Evolutionary conservation across 2,329 filamentous ascomycete species (phyloP).

Genomic region (Aurifilum marmelostoma): DNA sequence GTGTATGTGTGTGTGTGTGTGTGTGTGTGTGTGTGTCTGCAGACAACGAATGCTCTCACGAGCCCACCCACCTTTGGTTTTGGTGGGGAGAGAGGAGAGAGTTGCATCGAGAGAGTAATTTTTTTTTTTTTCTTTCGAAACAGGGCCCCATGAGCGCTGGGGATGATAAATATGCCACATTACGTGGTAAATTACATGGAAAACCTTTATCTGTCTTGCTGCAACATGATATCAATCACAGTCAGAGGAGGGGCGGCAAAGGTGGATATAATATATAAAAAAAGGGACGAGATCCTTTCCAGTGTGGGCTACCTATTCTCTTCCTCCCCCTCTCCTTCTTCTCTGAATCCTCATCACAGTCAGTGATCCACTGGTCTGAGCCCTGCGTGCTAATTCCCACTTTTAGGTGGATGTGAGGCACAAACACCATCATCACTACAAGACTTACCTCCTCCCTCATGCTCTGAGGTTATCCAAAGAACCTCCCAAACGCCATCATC

Average conservation of each 20-base stretch:
- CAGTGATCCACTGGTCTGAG: background rate
- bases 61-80: background rate
- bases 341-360: background rate
- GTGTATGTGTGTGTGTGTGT: too few species aligned
- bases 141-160: background rate
- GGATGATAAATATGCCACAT: background rate
- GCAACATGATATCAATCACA: background rate
- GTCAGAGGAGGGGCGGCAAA: background rate
- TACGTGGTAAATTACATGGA: background rate
- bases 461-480: background rate
- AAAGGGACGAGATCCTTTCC: background rate
- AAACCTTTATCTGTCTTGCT: background rate
- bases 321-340: background rate
- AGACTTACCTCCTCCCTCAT: background rate
- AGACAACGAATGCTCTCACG: background rate
- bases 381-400: conserved; percentile 17
- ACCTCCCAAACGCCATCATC: background rate
- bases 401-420: conserved; percentile 26
- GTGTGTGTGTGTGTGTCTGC: background rate
- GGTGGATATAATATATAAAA: background rate
- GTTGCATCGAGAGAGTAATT: background rate
- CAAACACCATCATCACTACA: background rate
- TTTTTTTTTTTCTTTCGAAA: background rate
- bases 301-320: too few species aligned
- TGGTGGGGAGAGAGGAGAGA: background rate